Evolutionary conservation across 2,329 filamentous ascomycete genomes (phyloP).

Genomic region (Onygena corvina): DNA sequence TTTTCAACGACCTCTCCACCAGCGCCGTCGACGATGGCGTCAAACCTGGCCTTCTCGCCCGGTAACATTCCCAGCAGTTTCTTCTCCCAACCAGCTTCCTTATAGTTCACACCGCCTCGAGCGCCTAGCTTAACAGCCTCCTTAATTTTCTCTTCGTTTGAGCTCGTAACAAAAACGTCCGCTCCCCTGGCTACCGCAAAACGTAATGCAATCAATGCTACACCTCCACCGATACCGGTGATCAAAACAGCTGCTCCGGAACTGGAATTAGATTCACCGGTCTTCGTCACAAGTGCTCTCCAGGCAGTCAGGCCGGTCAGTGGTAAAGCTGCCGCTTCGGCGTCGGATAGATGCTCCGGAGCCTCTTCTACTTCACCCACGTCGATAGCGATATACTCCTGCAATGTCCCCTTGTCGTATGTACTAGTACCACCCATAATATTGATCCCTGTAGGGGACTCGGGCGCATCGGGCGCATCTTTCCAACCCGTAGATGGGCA

Average conservation of each 20-base stretch:
- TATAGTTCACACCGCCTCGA: slow-evolving; percentile 70
- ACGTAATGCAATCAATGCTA: slow-evolving; percentile 68
- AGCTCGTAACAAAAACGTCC: slow-evolving; percentile 70
- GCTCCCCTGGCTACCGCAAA: slow-evolving; percentile 65
- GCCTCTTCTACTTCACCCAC: slow-evolving; percentile 63
- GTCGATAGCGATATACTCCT: slow-evolving; percentile 59
- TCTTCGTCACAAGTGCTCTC: slow-evolving; percentile 74
- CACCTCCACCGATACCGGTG: slow-evolving; percentile 86
- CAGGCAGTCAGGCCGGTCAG: slow-evolving; percentile 78
- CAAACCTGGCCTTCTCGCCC: slow-evolving; percentile 54
- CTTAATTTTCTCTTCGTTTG: slow-evolving; percentile 61
- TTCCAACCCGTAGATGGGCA: slow-evolving; percentile 71
- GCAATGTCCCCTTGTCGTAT: slow-evolving; percentile 56
- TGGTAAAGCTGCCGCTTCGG: slow-evolving; percentile 72
- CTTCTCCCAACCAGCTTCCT: slow-evolving; percentile 68
- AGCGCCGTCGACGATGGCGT: slow-evolving; percentile 82
- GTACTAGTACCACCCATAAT: slow-evolving; percentile 47
- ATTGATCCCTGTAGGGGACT: slow-evolving; percentile 24
- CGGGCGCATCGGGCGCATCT: slow-evolving; percentile 55
- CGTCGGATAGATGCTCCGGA: slow-evolving; percentile 57
- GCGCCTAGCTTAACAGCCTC: slow-evolving; percentile 62
- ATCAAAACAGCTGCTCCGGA: slow-evolving; percentile 64
- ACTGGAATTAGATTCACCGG: slow-evolving; percentile 42
- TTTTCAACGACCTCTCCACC: slow-evolving; percentile 72
- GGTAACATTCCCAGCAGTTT: slow-evolving; percentile 50